phyloP scores from a whole-genome alignment of 805 yeast species.

The Yamadazyma takamatsuzukensis region DNA sequence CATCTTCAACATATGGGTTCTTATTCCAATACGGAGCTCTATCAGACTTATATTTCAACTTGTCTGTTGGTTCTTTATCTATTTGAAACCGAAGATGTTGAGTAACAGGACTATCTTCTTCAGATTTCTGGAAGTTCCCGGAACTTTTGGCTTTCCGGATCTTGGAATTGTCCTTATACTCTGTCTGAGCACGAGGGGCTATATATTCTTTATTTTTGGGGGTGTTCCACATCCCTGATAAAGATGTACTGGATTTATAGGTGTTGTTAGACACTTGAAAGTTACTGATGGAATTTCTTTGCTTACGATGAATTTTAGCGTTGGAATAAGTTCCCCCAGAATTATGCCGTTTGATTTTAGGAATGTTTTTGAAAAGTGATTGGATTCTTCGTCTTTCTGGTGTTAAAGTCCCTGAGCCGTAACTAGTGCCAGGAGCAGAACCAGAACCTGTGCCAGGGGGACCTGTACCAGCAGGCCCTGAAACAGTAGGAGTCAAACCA shows the following conservation, averaged over 20 bases:
- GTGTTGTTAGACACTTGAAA: slow-evolving; percentile 5
- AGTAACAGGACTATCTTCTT: slow-evolving; percentile 8
- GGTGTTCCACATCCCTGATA: slow-evolving; percentile 10
- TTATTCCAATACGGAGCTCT: slow-evolving; percentile 18
- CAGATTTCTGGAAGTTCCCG: slow-evolving; percentile 23
- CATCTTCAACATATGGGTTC: slow-evolving; percentile 24
- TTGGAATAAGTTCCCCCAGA: slow-evolving; percentile 11
- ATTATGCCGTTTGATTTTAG: slow-evolving; percentile 25
- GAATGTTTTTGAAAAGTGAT: slow-evolving; percentile 10
- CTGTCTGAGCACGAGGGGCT: slow-evolving; percentile 5
- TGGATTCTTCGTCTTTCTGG: slow-evolving; percentile 8
- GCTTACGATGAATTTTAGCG: slow-evolving; percentile 6
- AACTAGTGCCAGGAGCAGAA: no score
- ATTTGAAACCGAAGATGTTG: no score
- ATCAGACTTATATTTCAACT: slow-evolving; percentile 16
- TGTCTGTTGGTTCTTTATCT: no score
- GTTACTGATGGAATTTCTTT: slow-evolving; percentile 12
- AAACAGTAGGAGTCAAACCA: no score
- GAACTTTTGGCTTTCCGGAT: slow-evolving; percentile 32
- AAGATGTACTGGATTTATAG: slow-evolving; percentile 10
- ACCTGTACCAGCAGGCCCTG: no score
- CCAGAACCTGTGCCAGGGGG: no score
- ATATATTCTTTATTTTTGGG: slow-evolving; percentile 5
- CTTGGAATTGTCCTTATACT: slow-evolving; percentile 2
- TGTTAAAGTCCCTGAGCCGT: no score